These are phyloP conservation scores for Ustilago shanxiensis DNA, from an alignment of 1,284 basidiomycete species.

Conservation along the genomic window DNA sequence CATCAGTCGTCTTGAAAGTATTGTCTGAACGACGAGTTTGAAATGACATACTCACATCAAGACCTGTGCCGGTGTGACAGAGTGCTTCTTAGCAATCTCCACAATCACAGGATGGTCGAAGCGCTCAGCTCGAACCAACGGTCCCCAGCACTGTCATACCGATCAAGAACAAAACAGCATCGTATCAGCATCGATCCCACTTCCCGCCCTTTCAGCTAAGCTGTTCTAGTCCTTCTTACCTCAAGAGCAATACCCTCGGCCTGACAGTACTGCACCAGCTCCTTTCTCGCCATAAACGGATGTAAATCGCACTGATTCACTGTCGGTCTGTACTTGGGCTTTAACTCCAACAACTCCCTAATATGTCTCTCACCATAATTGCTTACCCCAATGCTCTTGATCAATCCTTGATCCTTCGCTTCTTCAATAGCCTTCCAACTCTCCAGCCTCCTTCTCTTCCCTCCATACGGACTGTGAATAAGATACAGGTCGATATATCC, in stretches of 20 bases:
- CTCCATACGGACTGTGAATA: slow-evolving; percentile 64
- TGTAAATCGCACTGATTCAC: slow-evolving; percentile 52
- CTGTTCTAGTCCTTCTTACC: too few relatives aligned
- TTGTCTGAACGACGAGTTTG: too few relatives aligned
- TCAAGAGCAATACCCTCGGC: slow-evolving; percentile 20
- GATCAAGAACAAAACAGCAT: background rate
- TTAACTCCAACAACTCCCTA: slow-evolving; percentile 32
- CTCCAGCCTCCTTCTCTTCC: slow-evolving; percentile 49
- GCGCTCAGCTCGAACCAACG: slow-evolving; percentile 28
- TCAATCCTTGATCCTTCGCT: slow-evolving; percentile 41
- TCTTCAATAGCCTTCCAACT: slow-evolving; percentile 60
- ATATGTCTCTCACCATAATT: slow-evolving; percentile 52
- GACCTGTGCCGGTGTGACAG: slow-evolving; percentile 27
- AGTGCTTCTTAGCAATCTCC: slow-evolving; percentile 26
- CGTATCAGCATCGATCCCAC: background rate
- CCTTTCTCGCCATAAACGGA: slow-evolving; percentile 32
- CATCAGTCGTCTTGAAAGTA: background rate
- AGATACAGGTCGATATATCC: slow-evolving; percentile 65
- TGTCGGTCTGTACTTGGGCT: slow-evolving; percentile 23
- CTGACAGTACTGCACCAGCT: slow-evolving; percentile 35
- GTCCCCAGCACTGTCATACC: slow-evolving; percentile 31
- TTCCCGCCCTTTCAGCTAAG: background rate
- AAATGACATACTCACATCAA: slow-evolving; percentile 18
- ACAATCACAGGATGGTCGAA: slow-evolving; percentile 31
- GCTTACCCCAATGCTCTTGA: slow-evolving; percentile 54